A percentile compares a stretch with the other conserved stretches of the same genome.
phyloP scores from a whole-genome alignment of 305 asterid genomes.

The Rubia occidens region DNA sequence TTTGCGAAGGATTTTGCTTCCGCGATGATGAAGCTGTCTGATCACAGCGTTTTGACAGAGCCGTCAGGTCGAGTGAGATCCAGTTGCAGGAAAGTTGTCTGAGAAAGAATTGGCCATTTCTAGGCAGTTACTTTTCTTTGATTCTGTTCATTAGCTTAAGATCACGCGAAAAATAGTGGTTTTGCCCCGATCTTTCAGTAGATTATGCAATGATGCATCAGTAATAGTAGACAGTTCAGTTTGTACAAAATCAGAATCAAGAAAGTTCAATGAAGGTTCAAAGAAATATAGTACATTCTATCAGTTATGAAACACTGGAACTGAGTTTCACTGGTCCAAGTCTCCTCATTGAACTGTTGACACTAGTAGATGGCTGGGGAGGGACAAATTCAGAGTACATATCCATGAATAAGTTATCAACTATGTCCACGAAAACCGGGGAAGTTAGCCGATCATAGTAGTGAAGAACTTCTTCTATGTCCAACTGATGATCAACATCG shows the following conservation, averaged over 20 bases:
- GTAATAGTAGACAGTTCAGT: background rate
- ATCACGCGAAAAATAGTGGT: background rate
- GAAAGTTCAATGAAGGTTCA: background rate
- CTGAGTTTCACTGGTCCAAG: slow-evolving; percentile 36
- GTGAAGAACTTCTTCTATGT: slow-evolving; percentile 62
- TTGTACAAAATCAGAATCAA: background rate
- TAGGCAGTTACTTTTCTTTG: slow-evolving; percentile 11
- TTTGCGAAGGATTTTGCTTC: slow-evolving; percentile 53
- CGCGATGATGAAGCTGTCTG: slow-evolving; percentile 65
- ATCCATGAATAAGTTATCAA: slow-evolving; percentile 57
- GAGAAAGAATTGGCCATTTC: slow-evolving; percentile 8
- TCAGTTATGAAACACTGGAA: background rate
- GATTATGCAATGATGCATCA: background rate
- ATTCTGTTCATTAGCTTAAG: background rate
- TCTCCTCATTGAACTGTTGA: slow-evolving; percentile 42
- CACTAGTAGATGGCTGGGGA: slow-evolving; percentile 35
- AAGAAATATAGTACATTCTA: background rate
- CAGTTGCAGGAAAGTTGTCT: slow-evolving; percentile 42
- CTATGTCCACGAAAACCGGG: slow-evolving; percentile 54
- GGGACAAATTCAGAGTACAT: slow-evolving; percentile 49
- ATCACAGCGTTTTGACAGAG: slow-evolving; percentile 32
- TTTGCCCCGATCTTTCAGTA: background rate
- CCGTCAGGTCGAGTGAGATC: slow-evolving; percentile 49
- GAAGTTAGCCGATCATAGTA: slow-evolving; percentile 59
- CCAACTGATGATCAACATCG: slow-evolving; percentile 56